Conservation (phyloP, 305 asterid genomes). For the Fraxinus dipetala region DNA sequence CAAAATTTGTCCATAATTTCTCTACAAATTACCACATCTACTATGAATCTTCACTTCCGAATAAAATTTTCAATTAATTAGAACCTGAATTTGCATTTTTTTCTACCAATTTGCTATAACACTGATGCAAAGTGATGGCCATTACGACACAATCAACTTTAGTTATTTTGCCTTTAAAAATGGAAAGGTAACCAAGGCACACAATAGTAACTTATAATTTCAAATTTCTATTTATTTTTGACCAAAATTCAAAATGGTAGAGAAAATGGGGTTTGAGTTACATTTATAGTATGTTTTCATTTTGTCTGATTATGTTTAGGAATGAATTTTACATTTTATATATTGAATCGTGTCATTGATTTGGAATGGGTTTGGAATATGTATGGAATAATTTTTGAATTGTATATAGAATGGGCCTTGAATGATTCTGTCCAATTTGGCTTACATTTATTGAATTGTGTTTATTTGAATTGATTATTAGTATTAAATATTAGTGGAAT, state of each 20-base stretch:
- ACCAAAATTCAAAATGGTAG: neutral
- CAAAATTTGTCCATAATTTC: neutral
- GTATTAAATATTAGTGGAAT: neutral
- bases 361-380: neutral
- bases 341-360: neutral
- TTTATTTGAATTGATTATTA: too few species aligned
- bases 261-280: neutral
- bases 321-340: neutral
- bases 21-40: neutral
- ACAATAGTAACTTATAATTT: neutral
- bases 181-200: neutral
- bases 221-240: neutral
- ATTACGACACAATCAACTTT: neutral
- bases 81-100: neutral
- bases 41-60: neutral
- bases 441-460: neutral
- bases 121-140: neutral
- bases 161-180: neutral
- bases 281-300: neutral
- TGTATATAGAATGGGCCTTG: neutral
- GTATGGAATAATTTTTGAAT: neutral
- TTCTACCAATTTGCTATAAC: neutral
- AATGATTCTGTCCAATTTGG: neutral
- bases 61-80: neutral
- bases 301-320: neutral